Conservation (phyloP, 2,329 filamentous ascomycete genomes). For the Fusarium setosum region DNA sequence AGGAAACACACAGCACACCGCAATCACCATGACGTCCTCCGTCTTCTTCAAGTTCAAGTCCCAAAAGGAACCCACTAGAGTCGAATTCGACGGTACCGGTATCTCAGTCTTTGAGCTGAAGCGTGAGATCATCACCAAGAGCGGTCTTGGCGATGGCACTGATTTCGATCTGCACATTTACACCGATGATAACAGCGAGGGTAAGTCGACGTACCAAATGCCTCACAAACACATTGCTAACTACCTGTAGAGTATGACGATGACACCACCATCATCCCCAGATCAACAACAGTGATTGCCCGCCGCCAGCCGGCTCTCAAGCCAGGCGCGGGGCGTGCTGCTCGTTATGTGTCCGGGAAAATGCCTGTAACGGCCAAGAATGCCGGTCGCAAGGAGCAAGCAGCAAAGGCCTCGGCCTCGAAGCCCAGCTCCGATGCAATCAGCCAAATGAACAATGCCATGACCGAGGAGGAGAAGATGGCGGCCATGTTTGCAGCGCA, state of each 20-base stretch:
- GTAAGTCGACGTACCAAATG: slow-evolving; percentile 63
- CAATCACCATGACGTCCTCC: slow-evolving; percentile 84
- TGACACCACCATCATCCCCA: slow-evolving; percentile 96
- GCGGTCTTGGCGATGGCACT: slow-evolving; percentile 91
- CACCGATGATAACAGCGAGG: slow-evolving; percentile 90
- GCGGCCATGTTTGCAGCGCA: slow-evolving; percentile 92
- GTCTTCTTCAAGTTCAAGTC: slow-evolving; percentile 99
- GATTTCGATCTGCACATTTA: slow-evolving; percentile 97
- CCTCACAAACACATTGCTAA: slow-evolving; percentile 40
- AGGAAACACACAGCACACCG: slow-evolving; percentile 39
- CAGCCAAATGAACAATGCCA: slow-evolving; percentile 77
- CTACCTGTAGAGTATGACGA: slow-evolving; percentile 85
- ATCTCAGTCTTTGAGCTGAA: slow-evolving; percentile 99
- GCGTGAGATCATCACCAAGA: slow-evolving; percentile 96
- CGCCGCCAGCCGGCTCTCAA: slow-evolving; percentile 86
- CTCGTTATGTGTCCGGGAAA: slow-evolving; percentile 95
- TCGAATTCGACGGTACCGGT: slow-evolving; percentile 96
- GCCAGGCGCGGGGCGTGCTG: slow-evolving; percentile 88
- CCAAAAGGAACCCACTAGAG: slow-evolving; percentile 92
- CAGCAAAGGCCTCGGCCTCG: slow-evolving; percentile 66
- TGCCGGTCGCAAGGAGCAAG: slow-evolving; percentile 73
- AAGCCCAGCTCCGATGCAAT: slow-evolving; percentile 70
- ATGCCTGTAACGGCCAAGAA: slow-evolving; percentile 92
- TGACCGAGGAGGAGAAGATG: slow-evolving; percentile 95
- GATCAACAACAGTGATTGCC: slow-evolving; percentile 93